Evolutionary conservation across 2,329 filamentous ascomycete species (phyloP).

Genomic region (Neopestalotiopsis sp.): DNA sequence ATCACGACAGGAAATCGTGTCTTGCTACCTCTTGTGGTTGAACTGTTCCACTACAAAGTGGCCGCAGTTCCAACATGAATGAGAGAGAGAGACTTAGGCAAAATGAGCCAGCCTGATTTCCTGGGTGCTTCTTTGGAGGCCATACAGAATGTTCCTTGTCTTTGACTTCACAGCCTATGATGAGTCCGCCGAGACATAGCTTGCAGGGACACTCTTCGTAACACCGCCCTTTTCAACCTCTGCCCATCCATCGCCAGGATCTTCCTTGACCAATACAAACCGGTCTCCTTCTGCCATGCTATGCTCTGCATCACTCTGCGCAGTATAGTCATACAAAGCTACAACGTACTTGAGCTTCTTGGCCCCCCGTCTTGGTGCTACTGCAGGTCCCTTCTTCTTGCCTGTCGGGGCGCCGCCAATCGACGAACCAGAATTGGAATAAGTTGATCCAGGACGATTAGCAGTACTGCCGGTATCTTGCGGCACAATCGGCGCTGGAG

Average conservation of each 20-base stretch:
- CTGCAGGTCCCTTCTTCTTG: constrained; percentile 90
- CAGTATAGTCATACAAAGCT: constrained; percentile 89
- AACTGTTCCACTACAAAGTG: background rate
- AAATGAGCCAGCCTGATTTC: background rate
- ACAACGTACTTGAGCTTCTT: constrained; percentile 96
- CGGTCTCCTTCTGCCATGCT: constrained; percentile 90
- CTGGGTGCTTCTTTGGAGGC: background rate
- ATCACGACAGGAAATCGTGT: background rate
- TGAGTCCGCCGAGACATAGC: constrained; percentile 75
- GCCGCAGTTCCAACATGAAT: background rate
- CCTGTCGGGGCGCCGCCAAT: constrained; percentile 48
- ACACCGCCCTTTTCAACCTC: constrained; percentile 92
- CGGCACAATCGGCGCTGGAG: constrained; percentile 49
- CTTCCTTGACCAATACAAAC: constrained; percentile 87
- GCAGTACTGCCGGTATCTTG: constrained; percentile 52
- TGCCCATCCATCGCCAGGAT: constrained; percentile 93
- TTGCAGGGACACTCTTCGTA: constrained; percentile 89
- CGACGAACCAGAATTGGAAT: constrained; percentile 79
- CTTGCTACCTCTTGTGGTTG: background rate
- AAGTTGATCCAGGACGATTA: constrained; percentile 71
- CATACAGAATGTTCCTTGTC: background rate
- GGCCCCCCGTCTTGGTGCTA: constrained; percentile 87
- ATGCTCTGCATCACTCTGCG: constrained; percentile 85
- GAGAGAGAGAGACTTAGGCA: background rate
- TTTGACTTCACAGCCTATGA: constrained; percentile 17